Conservation (phyloP, 2,329 filamentous ascomycete genomes). For the Pseudogymnoascus sp. region DNA sequence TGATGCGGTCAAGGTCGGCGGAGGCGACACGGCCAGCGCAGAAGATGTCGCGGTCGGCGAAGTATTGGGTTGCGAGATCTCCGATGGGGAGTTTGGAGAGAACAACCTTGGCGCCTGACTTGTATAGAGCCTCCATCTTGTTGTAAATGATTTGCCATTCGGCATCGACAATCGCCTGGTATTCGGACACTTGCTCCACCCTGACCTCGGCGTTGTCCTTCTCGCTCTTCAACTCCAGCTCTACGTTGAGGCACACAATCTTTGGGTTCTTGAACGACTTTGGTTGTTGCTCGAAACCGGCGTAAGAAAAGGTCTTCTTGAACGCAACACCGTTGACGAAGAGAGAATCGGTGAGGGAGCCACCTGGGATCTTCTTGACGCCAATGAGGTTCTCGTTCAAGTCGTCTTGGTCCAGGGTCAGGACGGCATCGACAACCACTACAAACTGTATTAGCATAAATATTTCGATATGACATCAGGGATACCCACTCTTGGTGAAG, state of each 20-base stretch:
- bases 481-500: constrained; percentile 81
- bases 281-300: constrained; percentile 97
- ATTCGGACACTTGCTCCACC: constrained; percentile 96
- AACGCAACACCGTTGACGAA: constrained; percentile 98
- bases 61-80: constrained; percentile 94
- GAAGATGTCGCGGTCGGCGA: constrained; percentile 96
- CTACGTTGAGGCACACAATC: constrained; percentile 95
- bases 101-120: constrained; percentile 94
- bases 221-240: constrained; percentile 95
- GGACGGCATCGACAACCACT: constrained; percentile 97
- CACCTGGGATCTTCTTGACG: constrained; percentile 95
- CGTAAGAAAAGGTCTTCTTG: constrained; percentile 99
- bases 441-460: constrained; percentile 24
- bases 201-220: constrained; percentile 99
- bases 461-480: constrained; percentile 6
- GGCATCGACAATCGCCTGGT: constrained; percentile 97
- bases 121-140: constrained; percentile 90
- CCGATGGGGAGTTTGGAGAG: constrained; percentile 96
- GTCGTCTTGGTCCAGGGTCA: constrained; percentile 92
- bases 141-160: constrained; percentile 99
- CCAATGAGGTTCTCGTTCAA: constrained; percentile 97
- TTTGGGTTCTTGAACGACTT: constrained; percentile 91
- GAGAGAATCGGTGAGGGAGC: constrained; percentile 88
- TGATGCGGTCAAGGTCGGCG: constrained; percentile 92
- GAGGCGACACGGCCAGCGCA: constrained; percentile 87